Evolutionary conservation across 192 early-diverging fungal species (phyloP), one percentile per base, ranked within the genome.

Genomic region (Phycomyces blakesleeanus): DNA sequence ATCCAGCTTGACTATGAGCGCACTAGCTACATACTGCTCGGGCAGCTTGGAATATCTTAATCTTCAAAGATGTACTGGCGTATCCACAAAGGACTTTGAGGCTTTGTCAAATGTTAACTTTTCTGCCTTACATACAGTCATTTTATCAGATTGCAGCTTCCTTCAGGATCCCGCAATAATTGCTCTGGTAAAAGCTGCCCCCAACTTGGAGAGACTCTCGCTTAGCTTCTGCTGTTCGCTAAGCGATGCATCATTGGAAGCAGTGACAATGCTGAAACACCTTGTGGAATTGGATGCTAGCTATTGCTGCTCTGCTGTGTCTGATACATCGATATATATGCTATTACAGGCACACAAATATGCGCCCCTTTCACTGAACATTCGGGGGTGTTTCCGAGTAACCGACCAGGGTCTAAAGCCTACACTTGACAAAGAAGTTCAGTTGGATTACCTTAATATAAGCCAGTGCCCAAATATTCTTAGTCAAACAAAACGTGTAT

Each of bases 211-310:
- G 53, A 51, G 63, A 15, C 69, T 90, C 4, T 83, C 78, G 8
- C 80, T 92, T 15, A 86, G 83, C 22, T 92, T 92, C 64, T 92
- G 90, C 63, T 92, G 89, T 71, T 81, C 89, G 0, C 57, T 92
- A 14, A 89, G 87, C 0, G 89, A 91, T 57, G 51, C 64, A 14
- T 78, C 79, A 2, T 66, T 82, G 18, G 68, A 68, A 5, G 59
- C 69, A 0, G 20, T 91, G 9, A 39, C 66, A 0, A 69, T 65
- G 2, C 83, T 86, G 41, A 49, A 55, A 11, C 39, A 71, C 7
- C 62, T 91, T 2, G 66, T 76, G 11, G 68, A 80, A 22, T 63
- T 91, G 55, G 91, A 92, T 62, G 51, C 83, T 0, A 81, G 79
- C 8, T 92, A 85, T 57, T 92, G 90, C 67, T 89, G 90, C 3